These are phyloP conservation scores for Thymus mandschuricus DNA, from an alignment of 257 asterid genomes.

Conservation along the genomic window DNA sequence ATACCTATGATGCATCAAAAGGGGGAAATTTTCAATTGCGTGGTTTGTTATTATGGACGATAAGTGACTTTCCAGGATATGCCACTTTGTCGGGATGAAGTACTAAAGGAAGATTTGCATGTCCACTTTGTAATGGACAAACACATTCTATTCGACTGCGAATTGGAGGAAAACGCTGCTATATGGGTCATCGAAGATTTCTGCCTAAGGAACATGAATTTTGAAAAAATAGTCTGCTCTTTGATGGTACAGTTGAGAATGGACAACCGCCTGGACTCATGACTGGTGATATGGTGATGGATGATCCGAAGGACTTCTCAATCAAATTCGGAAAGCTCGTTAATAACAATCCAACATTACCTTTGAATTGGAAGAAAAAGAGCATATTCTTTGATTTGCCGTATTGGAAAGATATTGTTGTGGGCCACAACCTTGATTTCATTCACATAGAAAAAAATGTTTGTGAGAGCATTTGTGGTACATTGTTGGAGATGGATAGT, in stretches of 20 bases:
- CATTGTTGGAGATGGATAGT: too few relatives aligned
- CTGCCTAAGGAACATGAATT: not conserved
- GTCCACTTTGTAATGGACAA: not conserved
- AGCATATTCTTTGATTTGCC: not conserved
- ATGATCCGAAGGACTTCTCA: constrained; percentile 2
- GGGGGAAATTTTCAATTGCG: not conserved
- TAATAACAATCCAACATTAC: not conserved
- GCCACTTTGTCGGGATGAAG: constrained; percentile 18
- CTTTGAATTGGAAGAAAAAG: constrained; percentile 4
- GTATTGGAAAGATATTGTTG: too few relatives aligned
- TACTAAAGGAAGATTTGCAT: constrained; percentile 4
- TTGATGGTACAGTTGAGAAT: not conserved
- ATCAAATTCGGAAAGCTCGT: not conserved
- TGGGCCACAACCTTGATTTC: too few relatives aligned
- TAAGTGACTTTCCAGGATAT: constrained; percentile 6
- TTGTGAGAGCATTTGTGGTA: too few relatives aligned
- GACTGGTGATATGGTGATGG: not conserved
- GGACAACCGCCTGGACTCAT: not conserved
- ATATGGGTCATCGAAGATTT: constrained; percentile 6
- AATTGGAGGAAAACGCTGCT: not conserved
- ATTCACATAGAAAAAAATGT: too few relatives aligned
- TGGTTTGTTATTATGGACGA: not conserved
- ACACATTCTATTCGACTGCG: not conserved
- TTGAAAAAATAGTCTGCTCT: not conserved
- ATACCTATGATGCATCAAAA: too few relatives aligned